Evolutionary conservation across 1,284 basidiomycete species (phyloP).

Genomic region (Pterulicium gracile): DNA sequence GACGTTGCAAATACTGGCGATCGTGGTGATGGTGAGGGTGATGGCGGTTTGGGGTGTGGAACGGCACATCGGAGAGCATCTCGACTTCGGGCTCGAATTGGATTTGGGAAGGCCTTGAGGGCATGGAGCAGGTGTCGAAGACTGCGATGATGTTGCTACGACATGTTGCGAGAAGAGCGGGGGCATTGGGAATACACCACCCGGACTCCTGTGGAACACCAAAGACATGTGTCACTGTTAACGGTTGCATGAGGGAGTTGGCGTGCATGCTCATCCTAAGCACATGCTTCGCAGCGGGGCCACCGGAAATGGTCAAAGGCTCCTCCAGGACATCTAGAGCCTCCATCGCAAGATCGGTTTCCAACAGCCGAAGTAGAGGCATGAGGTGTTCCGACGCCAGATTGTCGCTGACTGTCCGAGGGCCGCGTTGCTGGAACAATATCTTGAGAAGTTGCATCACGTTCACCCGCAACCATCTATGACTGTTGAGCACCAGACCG

Average conservation of each 20-base stretch:
- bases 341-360: constrained; percentile 75
- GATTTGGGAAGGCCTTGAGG: constrained; percentile 63
- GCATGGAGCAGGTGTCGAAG: constrained; percentile 72
- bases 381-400: constrained; percentile 83
- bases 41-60: not conserved
- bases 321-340: constrained; percentile 90
- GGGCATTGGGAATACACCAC: constrained; percentile 72
- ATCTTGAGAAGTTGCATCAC: constrained; percentile 85
- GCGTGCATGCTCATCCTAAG: constrained; percentile 77
- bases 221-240: constrained; percentile 56
- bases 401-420: constrained; percentile 60
- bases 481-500: constrained; percentile 77
- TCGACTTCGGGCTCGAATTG: constrained; percentile 54
- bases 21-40: not conserved
- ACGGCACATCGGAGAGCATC: constrained; percentile 15
- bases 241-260: constrained; percentile 22
- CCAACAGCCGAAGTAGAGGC: constrained; percentile 80
- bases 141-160: constrained; percentile 74
- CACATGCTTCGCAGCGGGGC: constrained; percentile 75
- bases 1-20: not conserved
- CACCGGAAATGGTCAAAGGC: constrained; percentile 69
- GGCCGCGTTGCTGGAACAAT: constrained; percentile 80
- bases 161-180: constrained; percentile 51
- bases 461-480: constrained; percentile 76
- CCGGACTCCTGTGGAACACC: constrained; percentile 74